A percentile compares a stretch with the other conserved stretches of the same genome.
These are phyloP conservation scores for Senecio squalidus DNA, from an alignment of 140 eudicot genomes.

Conservation along the genomic window DNA sequence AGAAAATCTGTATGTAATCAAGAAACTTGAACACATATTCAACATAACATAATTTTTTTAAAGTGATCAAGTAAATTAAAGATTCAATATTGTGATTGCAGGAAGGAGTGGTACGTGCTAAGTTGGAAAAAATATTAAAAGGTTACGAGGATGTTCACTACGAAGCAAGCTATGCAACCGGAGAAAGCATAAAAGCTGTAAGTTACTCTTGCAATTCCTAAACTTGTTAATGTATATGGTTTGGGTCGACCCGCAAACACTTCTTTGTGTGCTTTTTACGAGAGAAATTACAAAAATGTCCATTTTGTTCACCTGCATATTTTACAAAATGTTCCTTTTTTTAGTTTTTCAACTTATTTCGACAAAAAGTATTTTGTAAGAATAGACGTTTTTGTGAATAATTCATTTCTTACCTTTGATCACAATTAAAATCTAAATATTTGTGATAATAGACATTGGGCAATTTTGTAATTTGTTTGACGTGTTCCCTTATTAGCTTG, in stretches of 20 bases:
- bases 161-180: conserved; percentile 69
- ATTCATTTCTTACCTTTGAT: too few relatives aligned
- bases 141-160: conserved; percentile 60
- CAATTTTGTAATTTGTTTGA: too few relatives aligned
- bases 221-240: neutral
- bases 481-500: too few relatives aligned
- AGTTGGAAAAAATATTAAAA: conserved; percentile 46
- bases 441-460: too few relatives aligned
- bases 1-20: conserved; percentile 77
- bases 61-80: neutral
- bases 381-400: too few relatives aligned
- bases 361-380: too few relatives aligned
- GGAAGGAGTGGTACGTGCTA: conserved; percentile 86
- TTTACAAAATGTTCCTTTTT: too few relatives aligned
- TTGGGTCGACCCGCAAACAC: neutral
- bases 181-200: conserved; percentile 75
- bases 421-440: too few relatives aligned
- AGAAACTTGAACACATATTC: conserved; percentile 6
- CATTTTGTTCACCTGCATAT: too few relatives aligned
- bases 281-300: too few relatives aligned
- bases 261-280: too few relatives aligned
- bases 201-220: conserved; percentile 19
- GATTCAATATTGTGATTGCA: conserved; percentile 21
- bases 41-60: neutral
- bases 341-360: too few relatives aligned